Evolutionary conservation across 805 yeast species (phyloP).

Genomic region (Barnettozyma pratensis): DNA sequence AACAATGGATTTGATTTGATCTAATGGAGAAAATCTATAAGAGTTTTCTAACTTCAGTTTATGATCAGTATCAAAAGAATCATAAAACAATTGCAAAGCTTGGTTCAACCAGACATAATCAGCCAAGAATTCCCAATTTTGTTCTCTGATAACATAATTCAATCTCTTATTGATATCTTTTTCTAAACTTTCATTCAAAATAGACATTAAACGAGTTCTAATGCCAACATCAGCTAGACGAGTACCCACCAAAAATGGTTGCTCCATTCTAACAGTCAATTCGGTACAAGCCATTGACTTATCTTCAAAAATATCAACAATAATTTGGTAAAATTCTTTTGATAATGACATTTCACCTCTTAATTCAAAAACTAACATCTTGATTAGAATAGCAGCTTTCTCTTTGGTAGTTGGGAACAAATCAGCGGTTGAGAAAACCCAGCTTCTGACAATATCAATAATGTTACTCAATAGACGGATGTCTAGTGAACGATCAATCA

Average conservation of each 20-base stretch:
- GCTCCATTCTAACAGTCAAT: conserved; percentile 91
- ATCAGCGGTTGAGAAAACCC: conserved; percentile 85
- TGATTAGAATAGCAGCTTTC: conserved; percentile 87
- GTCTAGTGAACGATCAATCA: conserved; percentile 85
- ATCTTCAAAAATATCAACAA: conserved; percentile 83
- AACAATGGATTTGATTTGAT: conserved; percentile 30
- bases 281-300: conserved; percentile 76
- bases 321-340: conserved; percentile 76
- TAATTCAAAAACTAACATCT: conserved; percentile 89
- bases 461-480: conserved; percentile 69
- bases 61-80: conserved; percentile 57
- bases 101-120: conserved; percentile 95
- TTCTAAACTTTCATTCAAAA: conserved; percentile 75
- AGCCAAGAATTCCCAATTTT: conserved; percentile 93
- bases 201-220: conserved; percentile 72
- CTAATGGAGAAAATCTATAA: conserved; percentile 48
- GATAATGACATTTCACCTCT: conserved; percentile 79
- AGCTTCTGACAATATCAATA: conserved; percentile 69
- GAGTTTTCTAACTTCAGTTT: conserved; percentile 43
- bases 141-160: conserved; percentile 86
- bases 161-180: conserved; percentile 72
- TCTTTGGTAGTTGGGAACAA: conserved; percentile 93
- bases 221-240: conserved; percentile 70
- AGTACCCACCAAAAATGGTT: conserved; percentile 93
- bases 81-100: conserved; percentile 81